Base-by-base conservation (phyloP, 257 asterid genomes). In the Rubia yunnanensis region DNA sequence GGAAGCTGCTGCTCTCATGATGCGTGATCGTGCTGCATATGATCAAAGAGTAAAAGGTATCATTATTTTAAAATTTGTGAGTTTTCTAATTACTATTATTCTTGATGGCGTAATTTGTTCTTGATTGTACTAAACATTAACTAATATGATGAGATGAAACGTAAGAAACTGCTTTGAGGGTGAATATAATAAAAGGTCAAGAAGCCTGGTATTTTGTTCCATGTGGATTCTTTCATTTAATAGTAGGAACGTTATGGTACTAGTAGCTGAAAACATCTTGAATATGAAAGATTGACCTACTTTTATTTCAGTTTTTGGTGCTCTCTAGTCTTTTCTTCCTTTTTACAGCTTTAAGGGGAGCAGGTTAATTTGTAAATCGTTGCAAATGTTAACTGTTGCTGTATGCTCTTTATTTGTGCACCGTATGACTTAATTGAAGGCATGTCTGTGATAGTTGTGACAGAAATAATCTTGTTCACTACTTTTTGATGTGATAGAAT, bases 1-100 rank as follows among this genome's bases (percentile, higher is more conserved):
- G n/a, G 98, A 88, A 53, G 98, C 98, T 44, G 96, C 98, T 35
- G 89, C 98, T 67, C 74, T 88, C 34, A 86, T 91, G 94, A 86
- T 91, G 95, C 94, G 94, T 17, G 98, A 91, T 70, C 83, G 84
- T 53, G 34, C 31, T 71, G 75, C 84, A 54, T 91, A 86, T 78
- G 96, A 91, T 2, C 86, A 77, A 68, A 83, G 73, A 79, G 94
- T 91, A 53, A 88, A 88, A 88, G 98, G 98, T 91, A 86, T 38
- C 44, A 65, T 26, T 60, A 10, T 5, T 71, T 18, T 56, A 46
- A 68, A 58, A 36, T 70, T 46, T 52, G 14, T 44, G 41, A 13
- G 39, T 36, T 26, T 1, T 22, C 0, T 4, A n/a, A 31, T 30
- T 7, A 34, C 59, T 10, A 38, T n/a, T 38, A 35, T 28, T 28